Evolutionary conservation across 2,329 filamentous ascomycete species (phyloP).

Genomic region (Dendrostoma leiphaemia): DNA sequence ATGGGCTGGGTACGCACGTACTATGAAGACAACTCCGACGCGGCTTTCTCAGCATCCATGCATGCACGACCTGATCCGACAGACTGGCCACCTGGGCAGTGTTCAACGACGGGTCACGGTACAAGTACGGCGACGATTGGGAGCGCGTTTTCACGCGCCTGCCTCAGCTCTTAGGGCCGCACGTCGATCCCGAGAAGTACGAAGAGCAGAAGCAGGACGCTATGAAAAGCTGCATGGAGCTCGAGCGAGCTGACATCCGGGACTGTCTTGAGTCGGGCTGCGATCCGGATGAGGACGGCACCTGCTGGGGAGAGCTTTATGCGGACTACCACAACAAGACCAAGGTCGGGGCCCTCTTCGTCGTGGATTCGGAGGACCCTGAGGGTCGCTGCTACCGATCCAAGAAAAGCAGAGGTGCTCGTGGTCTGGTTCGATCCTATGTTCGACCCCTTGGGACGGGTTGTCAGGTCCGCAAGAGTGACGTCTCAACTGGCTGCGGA

Average conservation of each 20-base stretch:
- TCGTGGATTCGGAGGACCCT: neutral
- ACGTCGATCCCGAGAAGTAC: neutral
- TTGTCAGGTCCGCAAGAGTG: neutral
- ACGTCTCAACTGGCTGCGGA: neutral
- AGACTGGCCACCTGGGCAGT: neutral
- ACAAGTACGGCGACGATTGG: neutral
- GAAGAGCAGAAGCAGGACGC: neutral
- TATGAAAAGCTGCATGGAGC: neutral
- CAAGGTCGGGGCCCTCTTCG: neutral
- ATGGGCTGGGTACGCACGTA: neutral
- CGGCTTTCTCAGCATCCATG: neutral
- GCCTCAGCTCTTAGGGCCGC: neutral
- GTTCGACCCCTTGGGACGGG: neutral
- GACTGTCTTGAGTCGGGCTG: neutral
- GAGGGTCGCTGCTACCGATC: neutral
- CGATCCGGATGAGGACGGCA: neutral
- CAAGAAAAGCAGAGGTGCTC: neutral
- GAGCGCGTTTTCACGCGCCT: neutral
- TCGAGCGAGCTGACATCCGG: neutral
- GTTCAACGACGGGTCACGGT: neutral
- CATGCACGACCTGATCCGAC: neutral
- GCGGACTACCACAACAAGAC: neutral
- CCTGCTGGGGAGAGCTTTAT: neutral
- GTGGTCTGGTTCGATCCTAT: neutral
- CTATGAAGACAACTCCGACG: neutral